Evolutionary conservation across 768 basidiomycete species (phyloP), one percentile per base, ranked within the genome.

Genomic region (Coprinopsis strossmayeri): DNA sequence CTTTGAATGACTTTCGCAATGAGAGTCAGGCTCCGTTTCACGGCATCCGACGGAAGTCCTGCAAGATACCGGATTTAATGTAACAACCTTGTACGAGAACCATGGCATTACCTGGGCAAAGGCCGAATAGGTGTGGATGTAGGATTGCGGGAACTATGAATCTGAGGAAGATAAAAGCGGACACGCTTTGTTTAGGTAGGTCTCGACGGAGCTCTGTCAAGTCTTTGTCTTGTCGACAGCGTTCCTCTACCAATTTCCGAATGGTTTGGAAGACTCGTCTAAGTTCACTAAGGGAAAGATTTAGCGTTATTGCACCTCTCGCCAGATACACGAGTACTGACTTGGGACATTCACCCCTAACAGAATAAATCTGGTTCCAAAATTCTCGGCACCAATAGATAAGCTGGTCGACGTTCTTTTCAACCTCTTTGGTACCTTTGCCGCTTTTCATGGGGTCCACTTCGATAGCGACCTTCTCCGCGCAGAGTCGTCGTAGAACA

Each of bases 1-100:
- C 86, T 92, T 64, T 91, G 89, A 17, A 94, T 76, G n/a, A 86
- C 87, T 64, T 91, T 92, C 5, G 90, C 91, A 46, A 94, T 82
- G 55, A 90, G 62, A 0, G 86, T 93, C 43, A 94, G 72, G 61
- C 84, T 91, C 28, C 91, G 80, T 59, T 88, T 83, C 9, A 91
- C 79, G 7, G 79, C 68, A 17, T 70, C 60, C 47, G 74, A 74
- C 2, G 88, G 84, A 49, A 88, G 72, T 38, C 85, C 87, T 91
- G n/a, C n/a, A n/a, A n/a, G n/a, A n/a, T n/a, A n/a, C n/a, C n/a
- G n/a, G n/a, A n/a, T n/a, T n/a, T n/a, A n/a, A n/a, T n/a, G n/a
- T n/a, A n/a, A n/a, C n/a, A n/a, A n/a, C n/a, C n/a, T n/a, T n/a
- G n/a, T n/a, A n/a, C n/a, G n/a, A n/a, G n/a, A n/a, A n/a, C n/a